A percentile compares a stretch with the other conserved stretches of the same genome.
phyloP scores from a whole-genome alignment of 805 yeast species.

The Lipomyces sp. region DNA sequence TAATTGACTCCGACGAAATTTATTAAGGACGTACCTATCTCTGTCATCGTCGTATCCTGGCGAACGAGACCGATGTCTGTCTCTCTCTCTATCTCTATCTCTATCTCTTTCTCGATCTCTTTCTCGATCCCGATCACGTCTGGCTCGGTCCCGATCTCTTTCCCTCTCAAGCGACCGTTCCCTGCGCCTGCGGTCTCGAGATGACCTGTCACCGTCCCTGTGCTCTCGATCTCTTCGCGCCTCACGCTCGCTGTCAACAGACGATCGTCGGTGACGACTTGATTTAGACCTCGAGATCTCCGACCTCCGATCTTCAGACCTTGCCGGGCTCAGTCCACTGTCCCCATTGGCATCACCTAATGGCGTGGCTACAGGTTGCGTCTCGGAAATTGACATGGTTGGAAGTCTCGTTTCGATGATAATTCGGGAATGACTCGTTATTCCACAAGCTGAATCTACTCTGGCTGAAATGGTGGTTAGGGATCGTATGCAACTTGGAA shows the following conservation, averaged over 20 bases:
- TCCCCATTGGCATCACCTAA: neutral
- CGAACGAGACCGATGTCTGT: conserved; percentile 19
- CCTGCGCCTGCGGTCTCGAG: conserved; percentile 23
- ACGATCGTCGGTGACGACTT: conserved; percentile 15
- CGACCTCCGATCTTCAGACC: conserved; percentile 9
- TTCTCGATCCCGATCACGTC: conserved; percentile 23
- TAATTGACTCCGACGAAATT: neutral
- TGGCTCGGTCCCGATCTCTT: conserved; percentile 17
- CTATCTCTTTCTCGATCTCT: conserved; percentile 28
- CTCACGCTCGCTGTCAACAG: conserved; percentile 20
- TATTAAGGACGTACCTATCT: conserved; percentile 1
- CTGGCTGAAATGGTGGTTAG: neutral
- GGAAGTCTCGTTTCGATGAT: neutral
- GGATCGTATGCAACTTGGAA: neutral
- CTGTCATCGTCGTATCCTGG: conserved; percentile 20
- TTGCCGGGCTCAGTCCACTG: conserved; percentile 7
- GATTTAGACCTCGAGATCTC: conserved; percentile 26
- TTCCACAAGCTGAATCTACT: neutral
- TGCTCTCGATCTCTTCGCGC: conserved; percentile 11
- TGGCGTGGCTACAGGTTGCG: neutral
- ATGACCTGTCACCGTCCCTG: conserved; percentile 21
- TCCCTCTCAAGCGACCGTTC: conserved; percentile 24
- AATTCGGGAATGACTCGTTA: neutral
- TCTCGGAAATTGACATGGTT: conserved; percentile 3
- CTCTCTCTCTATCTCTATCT: conserved; percentile 18